Evolutionary conservation across 1,139 yeast species (phyloP).

Genomic region (Candida glucosophila): DNA sequence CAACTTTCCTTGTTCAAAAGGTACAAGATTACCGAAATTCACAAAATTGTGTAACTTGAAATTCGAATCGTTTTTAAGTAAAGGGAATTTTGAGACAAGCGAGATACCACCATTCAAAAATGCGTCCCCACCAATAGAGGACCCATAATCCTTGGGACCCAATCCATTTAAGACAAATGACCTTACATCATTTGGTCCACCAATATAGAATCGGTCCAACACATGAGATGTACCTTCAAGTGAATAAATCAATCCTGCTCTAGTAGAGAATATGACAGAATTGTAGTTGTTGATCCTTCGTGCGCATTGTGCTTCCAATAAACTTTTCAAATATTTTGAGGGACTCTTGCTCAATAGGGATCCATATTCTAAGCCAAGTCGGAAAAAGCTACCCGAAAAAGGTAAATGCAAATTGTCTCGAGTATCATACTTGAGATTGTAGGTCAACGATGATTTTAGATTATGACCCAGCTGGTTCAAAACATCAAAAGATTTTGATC

Average conservation of each 20-base stretch:
- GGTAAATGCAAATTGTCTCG: constrained; percentile 53
- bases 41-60: constrained; percentile 63
- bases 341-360: constrained; percentile 26
- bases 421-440: constrained; percentile 45
- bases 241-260: constrained; percentile 44
- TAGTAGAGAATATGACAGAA: constrained; percentile 34
- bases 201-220: constrained; percentile 51
- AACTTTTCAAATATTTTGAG: constrained; percentile 34
- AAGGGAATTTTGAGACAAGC: constrained; percentile 58
- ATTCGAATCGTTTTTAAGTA: constrained; percentile 44
- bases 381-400: constrained; percentile 44
- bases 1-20: constrained; percentile 22
- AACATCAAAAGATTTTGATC: constrained; percentile 26
- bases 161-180: constrained; percentile 71
- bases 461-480: constrained; percentile 49
- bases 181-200: constrained; percentile 80
- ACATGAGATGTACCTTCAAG: constrained; percentile 27
- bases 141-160: constrained; percentile 67
- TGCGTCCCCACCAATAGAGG: constrained; percentile 73
- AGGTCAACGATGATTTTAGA: constrained; percentile 48
- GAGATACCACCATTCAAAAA: constrained; percentile 68
- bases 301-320: constrained; percentile 41
- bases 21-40: constrained; percentile 65
- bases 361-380: constrained; percentile 51
- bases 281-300: constrained; percentile 15